Conservation (phyloP, 1,284 basidiomycete species). For the Hemileia vastatrix region DNA sequence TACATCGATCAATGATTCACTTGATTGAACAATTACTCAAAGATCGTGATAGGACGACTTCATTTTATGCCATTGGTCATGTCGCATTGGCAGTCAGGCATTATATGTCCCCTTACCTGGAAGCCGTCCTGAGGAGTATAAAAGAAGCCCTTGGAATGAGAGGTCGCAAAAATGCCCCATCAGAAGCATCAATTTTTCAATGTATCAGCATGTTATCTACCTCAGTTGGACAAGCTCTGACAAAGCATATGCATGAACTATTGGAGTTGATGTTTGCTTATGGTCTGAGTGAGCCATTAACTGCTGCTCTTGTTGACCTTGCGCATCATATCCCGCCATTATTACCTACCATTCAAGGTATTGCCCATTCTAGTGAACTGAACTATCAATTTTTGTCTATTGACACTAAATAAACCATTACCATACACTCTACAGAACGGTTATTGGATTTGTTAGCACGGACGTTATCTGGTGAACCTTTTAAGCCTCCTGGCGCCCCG, state of each 20-base stretch:
- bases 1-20: slow-evolving; percentile 85
- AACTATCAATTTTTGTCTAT: too few relatives aligned
- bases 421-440: slow-evolving; percentile 54
- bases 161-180: slow-evolving; percentile 84
- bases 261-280: slow-evolving; percentile 94
- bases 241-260: slow-evolving; percentile 89
- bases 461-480: slow-evolving; percentile 70
- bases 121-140: slow-evolving; percentile 80
- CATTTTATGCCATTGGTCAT: slow-evolving; percentile 93
- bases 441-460: slow-evolving; percentile 71
- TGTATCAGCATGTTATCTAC: slow-evolving; percentile 92
- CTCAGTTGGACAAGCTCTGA: slow-evolving; percentile 90
- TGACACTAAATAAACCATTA: background rate
- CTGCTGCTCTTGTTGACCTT: slow-evolving; percentile 75
- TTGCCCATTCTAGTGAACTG: slow-evolving; percentile 30
- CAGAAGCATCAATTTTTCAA: slow-evolving; percentile 93
- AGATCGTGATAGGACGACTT: slow-evolving; percentile 76
- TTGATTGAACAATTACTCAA: slow-evolving; percentile 78
- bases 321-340: slow-evolving; percentile 82
- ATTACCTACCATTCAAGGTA: slow-evolving; percentile 83
- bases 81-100: slow-evolving; percentile 82
- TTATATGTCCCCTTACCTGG: slow-evolving; percentile 92
- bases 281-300: slow-evolving; percentile 80
- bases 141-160: slow-evolving; percentile 75
- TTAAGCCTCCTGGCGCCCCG: slow-evolving; percentile 70